Base-by-base conservation (phyloP, 2,329 filamentous ascomycete genomes). In the Ascochyta rabiei region DNA sequence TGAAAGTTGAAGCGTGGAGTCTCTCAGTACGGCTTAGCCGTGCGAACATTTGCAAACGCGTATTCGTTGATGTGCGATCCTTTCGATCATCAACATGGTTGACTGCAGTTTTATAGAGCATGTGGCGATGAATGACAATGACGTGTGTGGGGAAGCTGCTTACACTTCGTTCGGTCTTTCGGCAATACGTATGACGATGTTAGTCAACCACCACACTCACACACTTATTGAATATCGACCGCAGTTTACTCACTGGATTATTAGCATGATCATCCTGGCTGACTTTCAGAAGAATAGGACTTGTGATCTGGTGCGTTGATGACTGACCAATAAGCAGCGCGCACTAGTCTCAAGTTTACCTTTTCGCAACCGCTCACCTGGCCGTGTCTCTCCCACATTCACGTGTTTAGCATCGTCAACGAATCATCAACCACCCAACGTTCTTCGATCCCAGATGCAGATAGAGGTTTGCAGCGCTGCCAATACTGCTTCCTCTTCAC, bases 91-190 rank as follows among this genome's bases (percentile, higher is more conserved):
- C n/a, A 33, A 15, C 18, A 4, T 13, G 12, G 13, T 6, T 15
- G 43, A 21, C 30, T 30, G 33, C 45, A 24, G 38, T 42, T 10
- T 48, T 34, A 50, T 47, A 33, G 18, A n/a, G 16, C 9, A 16
- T 13, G 41, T 38, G 37, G 41, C 52, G 48, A 28, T 40, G 19
- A 21, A 51, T 19, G 12, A 18, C 40, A 49, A 47, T 38, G 18
- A 49, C 40, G 30, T 57, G 33, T 47, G 43, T 48, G 50, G 51
- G 43, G 38, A 48, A 41, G 38, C 38, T 43, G 39, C 46, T 49
- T 33, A 49, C 46, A 45, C 13, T 40, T 30, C 9, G 37, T 34
- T 47, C 47, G 41, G 52, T 24, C 46, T 16, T 42, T 55, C 41
- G 52, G 52, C 52, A 24, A 34, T 16, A 15, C 31, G n/a, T 15